Conservation (phyloP, 805 yeast species). For the Kockiozyma suomiensis region DNA sequence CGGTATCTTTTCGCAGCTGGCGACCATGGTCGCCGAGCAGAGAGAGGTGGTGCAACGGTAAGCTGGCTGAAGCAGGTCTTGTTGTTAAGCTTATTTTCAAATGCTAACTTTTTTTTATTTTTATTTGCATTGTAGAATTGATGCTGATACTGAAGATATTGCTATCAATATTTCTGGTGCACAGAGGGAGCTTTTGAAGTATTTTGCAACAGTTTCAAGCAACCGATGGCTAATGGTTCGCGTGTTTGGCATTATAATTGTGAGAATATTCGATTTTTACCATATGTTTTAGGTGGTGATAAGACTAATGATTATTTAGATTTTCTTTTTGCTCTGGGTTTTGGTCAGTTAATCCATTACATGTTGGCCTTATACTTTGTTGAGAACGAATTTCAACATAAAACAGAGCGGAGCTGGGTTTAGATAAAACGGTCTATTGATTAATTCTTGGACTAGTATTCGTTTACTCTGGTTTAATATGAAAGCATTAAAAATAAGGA, state of each 20-base stretch:
- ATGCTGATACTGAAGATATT: conserved; percentile 91
- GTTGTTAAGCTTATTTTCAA: background rate
- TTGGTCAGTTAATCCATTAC: conserved; percentile 30
- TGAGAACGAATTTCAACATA: too few relatives aligned
- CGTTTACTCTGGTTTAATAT: too few relatives aligned
- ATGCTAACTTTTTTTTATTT: background rate
- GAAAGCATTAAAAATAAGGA: too few relatives aligned
- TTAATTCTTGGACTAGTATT: too few relatives aligned
- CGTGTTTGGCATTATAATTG: conserved; percentile 82
- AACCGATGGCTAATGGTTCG: conserved; percentile 91
- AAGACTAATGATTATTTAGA: conserved; percentile 1
- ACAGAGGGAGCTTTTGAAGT: conserved; percentile 87
- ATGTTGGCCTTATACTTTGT: background rate
- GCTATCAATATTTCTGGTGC: conserved; percentile 89
- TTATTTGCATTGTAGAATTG: conserved; percentile 53
- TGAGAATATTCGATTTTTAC: conserved; percentile 54
- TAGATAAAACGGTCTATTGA: too few relatives aligned
- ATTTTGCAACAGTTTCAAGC: conserved; percentile 81
- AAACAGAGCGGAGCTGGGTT: too few relatives aligned
- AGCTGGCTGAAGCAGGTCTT: too few relatives aligned
- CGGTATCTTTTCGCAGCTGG: conserved; percentile 87
- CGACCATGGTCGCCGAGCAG: conserved; percentile 97
- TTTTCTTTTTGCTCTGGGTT: conserved; percentile 38
- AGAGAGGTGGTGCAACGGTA: conserved; percentile 88
- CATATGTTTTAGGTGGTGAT: conserved; percentile 42